Evolutionary conservation across 179 eudicot species (phyloP).

Genomic region (Vitellaria paradoxa): DNA sequence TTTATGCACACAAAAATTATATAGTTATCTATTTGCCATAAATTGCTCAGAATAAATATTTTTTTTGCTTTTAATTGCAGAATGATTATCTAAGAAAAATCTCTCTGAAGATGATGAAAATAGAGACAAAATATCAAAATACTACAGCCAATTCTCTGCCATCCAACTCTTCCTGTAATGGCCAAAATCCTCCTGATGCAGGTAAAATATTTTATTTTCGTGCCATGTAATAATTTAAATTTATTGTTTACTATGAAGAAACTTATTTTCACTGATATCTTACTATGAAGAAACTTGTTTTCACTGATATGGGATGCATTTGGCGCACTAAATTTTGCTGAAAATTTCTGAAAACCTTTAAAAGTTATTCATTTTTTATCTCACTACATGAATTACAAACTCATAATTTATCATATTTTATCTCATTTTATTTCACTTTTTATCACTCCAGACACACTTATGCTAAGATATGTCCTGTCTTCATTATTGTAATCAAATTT

Average conservation of each 20-base stretch:
- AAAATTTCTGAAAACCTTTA: no score
- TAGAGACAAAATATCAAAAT: conserved; percentile 87
- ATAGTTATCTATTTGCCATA: background rate
- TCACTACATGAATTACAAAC: no score
- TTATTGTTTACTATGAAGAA: no score
- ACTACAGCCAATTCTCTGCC: conserved; percentile 56
- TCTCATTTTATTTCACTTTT: no score
- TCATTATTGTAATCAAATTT: no score
- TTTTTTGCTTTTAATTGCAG: conserved; percentile 37
- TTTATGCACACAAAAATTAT: background rate
- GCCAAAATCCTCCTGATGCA: conserved; percentile 69
- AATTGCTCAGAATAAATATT: background rate
- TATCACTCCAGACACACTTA: no score
- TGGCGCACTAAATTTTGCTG: no score
- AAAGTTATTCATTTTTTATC: no score
- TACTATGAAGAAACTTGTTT: background rate
- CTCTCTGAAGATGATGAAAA: conserved; percentile 85
- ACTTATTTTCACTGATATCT: no score
- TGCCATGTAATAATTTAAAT: background rate
- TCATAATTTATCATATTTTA: no score
- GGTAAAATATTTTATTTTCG: conserved; percentile 40
- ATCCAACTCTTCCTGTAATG: conserved; percentile 47
- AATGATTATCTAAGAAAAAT: conserved; percentile 87
- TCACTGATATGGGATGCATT: no score
- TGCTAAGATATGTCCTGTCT: no score